phyloP scores from a whole-genome alignment of 1,139 yeast species.

The Scheffersomyces titani region DNA sequence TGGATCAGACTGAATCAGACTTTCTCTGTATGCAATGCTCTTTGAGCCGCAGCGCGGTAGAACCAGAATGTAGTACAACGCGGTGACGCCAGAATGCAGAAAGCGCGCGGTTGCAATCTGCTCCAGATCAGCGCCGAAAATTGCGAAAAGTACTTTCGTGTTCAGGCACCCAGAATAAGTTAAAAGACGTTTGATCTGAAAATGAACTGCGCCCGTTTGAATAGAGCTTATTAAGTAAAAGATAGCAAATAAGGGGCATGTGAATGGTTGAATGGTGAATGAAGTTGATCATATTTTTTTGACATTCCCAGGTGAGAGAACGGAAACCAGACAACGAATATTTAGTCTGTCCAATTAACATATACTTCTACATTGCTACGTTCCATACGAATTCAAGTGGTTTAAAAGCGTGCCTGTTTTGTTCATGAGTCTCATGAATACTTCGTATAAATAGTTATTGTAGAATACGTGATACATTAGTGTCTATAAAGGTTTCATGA shows the following conservation, averaged over 20 bases:
- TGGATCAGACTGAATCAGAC: neutral
- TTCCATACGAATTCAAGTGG: too few species aligned
- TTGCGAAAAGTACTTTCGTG: neutral
- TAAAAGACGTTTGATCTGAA: neutral
- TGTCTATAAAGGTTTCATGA: slow-evolving; percentile 33
- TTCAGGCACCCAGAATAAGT: neutral
- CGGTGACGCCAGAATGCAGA: neutral
- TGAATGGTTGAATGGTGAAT: too few species aligned
- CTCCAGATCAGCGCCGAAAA: neutral
- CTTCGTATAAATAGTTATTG: neutral
- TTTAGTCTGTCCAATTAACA: too few species aligned
- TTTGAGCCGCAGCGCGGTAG: neutral
- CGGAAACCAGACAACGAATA: too few species aligned
- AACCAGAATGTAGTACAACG: neutral
- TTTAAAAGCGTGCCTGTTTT: too few species aligned
- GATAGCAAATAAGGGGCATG: too few species aligned
- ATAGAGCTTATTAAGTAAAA: too few species aligned
- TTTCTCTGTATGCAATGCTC: neutral
- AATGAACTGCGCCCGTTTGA: neutral
- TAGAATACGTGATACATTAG: neutral
- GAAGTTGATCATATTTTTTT: too few species aligned
- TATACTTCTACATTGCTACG: too few species aligned
- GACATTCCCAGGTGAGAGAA: too few species aligned
- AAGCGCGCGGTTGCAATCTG: neutral
- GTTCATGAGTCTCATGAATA: neutral